Evolutionary conservation across 495 filamentous ascomycete genomes (phyloP), one percentile per base, ranked within the genome.

Genomic region (Penicillium arizonense): DNA sequence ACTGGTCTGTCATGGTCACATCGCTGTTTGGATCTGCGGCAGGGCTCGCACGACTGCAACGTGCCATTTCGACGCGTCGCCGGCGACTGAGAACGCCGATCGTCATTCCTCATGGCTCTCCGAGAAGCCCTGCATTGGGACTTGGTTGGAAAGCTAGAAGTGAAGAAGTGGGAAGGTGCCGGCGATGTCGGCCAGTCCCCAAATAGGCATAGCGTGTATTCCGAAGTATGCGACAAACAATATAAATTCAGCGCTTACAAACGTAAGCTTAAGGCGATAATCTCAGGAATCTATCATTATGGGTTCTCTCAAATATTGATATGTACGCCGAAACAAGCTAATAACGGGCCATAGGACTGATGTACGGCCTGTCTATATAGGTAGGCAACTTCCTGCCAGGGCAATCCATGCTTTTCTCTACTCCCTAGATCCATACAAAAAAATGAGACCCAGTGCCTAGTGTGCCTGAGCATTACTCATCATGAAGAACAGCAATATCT

Each of bases 31-130:
- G 76, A 72, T 50, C 76, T 77, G 20, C 78, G 71, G 54, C 78
- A 82, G 13, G 78, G 76, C 63, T 82, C 75, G 47, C 78, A 82
- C 1, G 77, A 78, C 50, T 75, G 73, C 21, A 71, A 61, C 14
- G 74, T 68, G 8, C 78, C 76, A 64, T 80, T 81, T 30, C 74
- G 71, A 33, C 70, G 68, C 10, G 69, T 67, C 12, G 63, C 68
- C 7, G 64, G 65, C 18, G 60, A 52, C 12, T 34, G 54, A 7
- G 65, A 62, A 34, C 58, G 63, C 34, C 57, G 60, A 13, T 59
- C 55, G 45, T 58, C 55, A 34, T 55, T 51, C 23, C 55, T 56
- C 61, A 66, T 65, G 47, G 41, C 41, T 55, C 8, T 30, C 8
- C 33, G 18, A 30, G 37, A 30, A 42, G 13, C 4, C 33, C 34